phyloP scores from a whole-genome alignment of 768 basidiomycete species.

The Leccinum arenicola region DNA sequence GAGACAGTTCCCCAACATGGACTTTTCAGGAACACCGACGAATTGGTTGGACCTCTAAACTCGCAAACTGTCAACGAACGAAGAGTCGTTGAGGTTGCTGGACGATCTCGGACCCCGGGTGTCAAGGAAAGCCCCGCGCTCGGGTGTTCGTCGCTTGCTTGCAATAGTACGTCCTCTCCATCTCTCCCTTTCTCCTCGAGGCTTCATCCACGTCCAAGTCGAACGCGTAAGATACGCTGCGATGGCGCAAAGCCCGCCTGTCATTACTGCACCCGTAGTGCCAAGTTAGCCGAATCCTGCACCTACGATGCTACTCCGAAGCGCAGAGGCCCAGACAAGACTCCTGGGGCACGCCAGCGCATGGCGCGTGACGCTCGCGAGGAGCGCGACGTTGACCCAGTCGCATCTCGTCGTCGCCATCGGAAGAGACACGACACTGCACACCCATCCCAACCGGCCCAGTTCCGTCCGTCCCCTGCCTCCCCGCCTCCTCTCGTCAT shows the following conservation, averaged over 20 bases:
- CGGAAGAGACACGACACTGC: constrained; percentile 12
- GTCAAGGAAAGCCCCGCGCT: constrained; percentile 63
- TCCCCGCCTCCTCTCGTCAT: constrained; percentile 14
- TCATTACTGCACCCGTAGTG: constrained; percentile 64
- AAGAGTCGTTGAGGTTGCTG: constrained; percentile 22
- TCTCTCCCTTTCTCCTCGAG: background rate
- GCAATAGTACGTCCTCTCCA: constrained; percentile 54
- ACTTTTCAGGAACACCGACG: background rate
- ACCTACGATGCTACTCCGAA: constrained; percentile 70
- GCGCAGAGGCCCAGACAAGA: constrained; percentile 77
- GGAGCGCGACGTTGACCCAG: constrained; percentile 29
- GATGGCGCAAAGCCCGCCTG: constrained; percentile 78
- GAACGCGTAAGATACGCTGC: constrained; percentile 76
- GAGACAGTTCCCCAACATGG: constrained; percentile 10
- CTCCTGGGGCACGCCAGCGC: constrained; percentile 76
- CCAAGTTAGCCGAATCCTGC: constrained; percentile 47
- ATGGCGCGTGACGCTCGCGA: constrained; percentile 41
- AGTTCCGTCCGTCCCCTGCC: background rate
- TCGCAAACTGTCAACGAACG: constrained; percentile 17
- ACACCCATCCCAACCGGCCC: constrained; percentile 1
- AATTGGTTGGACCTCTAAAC: constrained; percentile 13
- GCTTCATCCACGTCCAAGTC: constrained; percentile 39
- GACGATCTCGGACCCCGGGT: constrained; percentile 20
- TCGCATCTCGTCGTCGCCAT: constrained; percentile 24
- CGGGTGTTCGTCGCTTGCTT: constrained; percentile 78